phyloP scores from a whole-genome alignment of 1,284 basidiomycete genomes.

The Cryptococcus deneoformans region DNA sequence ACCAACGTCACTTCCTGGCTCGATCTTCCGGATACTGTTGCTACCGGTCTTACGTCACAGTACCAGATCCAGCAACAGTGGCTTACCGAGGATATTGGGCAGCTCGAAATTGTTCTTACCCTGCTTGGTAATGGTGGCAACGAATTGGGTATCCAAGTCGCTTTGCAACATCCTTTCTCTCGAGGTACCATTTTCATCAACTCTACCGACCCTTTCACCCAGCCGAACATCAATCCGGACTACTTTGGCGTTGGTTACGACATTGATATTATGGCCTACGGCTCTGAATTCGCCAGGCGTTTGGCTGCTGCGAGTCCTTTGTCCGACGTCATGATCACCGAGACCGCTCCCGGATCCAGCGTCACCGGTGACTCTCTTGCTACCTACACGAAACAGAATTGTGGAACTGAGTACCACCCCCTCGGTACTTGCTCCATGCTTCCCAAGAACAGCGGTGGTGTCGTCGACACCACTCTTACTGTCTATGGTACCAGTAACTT shows the following conservation, averaged over 20 bases:
- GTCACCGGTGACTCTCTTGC: constrained; percentile 34
- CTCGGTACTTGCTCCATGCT: constrained; percentile 64
- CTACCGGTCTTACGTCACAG: constrained; percentile 38
- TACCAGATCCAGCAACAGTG: constrained; percentile 35
- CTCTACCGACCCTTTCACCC: constrained; percentile 57
- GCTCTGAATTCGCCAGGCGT: constrained; percentile 33
- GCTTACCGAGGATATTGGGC: constrained; percentile 37
- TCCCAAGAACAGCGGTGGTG: constrained; percentile 60
- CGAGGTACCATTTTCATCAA: constrained; percentile 54
- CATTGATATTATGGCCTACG: constrained; percentile 36
- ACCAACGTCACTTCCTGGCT: constrained; percentile 58
- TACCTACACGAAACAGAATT: constrained; percentile 37
- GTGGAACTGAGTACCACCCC: constrained; percentile 57
- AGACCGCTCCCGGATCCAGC: constrained; percentile 25
- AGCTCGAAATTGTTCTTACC: constrained; percentile 46
- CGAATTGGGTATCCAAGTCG: constrained; percentile 42
- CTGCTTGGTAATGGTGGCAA: constrained; percentile 38
- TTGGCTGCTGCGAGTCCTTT: constrained; percentile 37
- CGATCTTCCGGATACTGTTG: constrained; percentile 34
- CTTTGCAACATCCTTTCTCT: constrained; percentile 49
- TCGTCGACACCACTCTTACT: constrained; percentile 61
- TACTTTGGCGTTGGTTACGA: constrained; percentile 54
- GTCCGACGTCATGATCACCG: constrained; percentile 25
- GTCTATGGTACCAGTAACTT: constrained; percentile 62
- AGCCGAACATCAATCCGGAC: constrained; percentile 61